phyloP scores from a whole-genome alignment of 179 eudicot species.

The Silene coronaria region DNA sequence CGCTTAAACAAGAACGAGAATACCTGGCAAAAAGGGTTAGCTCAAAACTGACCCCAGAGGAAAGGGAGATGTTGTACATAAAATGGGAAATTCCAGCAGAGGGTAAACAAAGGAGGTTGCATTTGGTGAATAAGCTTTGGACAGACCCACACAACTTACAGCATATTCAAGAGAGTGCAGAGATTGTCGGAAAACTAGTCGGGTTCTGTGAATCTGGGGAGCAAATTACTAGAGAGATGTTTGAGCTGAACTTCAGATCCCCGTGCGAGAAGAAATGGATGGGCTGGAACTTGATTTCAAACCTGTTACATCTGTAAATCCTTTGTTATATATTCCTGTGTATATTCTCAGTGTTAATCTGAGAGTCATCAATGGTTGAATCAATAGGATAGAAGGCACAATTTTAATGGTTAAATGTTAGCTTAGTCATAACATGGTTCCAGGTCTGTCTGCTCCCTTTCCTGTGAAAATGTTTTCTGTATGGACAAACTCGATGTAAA shows the following conservation, averaged over 20 bases:
- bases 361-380: background rate
- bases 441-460: too few relatives aligned
- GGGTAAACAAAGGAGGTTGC: slow-evolving; percentile 78
- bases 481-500: too few relatives aligned
- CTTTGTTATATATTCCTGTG: background rate
- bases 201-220: slow-evolving; percentile 85
- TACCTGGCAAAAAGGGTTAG: slow-evolving; percentile 86
- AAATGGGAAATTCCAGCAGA: slow-evolving; percentile 92
- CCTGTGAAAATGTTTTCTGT: too few relatives aligned
- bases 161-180: slow-evolving; percentile 82
- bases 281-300: slow-evolving; percentile 92
- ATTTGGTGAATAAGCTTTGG: slow-evolving; percentile 84
- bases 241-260: slow-evolving; percentile 72
- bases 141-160: slow-evolving; percentile 78
- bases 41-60: slow-evolving; percentile 63
- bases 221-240: slow-evolving; percentile 80
- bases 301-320: slow-evolving; percentile 65
- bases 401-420: background rate
- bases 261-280: slow-evolving; percentile 83
- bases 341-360: slow-evolving; percentile 10
- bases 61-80: slow-evolving; percentile 68
- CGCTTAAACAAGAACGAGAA: slow-evolving; percentile 88
- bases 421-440: too few relatives aligned
- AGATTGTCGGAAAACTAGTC: slow-evolving; percentile 81
- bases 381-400: background rate